These are phyloP conservation scores for Saturnispora gosingensis DNA, from an alignment of 805 yeast genomes.

Conservation along the genomic window DNA sequence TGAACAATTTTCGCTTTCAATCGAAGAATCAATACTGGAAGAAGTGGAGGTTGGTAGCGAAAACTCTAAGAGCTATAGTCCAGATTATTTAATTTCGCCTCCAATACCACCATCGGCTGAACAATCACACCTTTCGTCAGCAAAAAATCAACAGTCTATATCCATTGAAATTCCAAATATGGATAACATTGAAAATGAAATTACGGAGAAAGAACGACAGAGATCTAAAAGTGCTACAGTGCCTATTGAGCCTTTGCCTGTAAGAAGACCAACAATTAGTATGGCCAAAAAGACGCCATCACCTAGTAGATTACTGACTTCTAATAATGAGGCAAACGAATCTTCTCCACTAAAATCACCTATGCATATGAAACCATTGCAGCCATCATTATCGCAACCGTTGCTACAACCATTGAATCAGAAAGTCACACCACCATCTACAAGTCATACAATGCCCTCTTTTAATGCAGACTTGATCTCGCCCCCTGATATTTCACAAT, in stretches of 20 bases:
- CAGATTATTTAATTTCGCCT: background rate
- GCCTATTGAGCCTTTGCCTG: slow-evolving; percentile 15
- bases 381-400: slow-evolving; percentile 32
- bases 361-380: slow-evolving; percentile 43
- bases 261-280: slow-evolving; percentile 29
- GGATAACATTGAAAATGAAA: slow-evolving; percentile 25
- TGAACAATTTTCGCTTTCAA: slow-evolving; percentile 17
- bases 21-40: slow-evolving; percentile 5
- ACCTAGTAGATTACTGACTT: slow-evolving; percentile 30
- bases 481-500: slow-evolving; percentile 29
- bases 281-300: slow-evolving; percentile 37
- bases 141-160: slow-evolving; percentile 25
- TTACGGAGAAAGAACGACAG: slow-evolving; percentile 13
- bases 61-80: background rate
- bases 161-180: slow-evolving; percentile 64
- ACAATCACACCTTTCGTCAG: background rate
- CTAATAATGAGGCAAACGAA: slow-evolving; percentile 19
- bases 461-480: slow-evolving; percentile 12
- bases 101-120: background rate
- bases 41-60: background rate
- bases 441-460: slow-evolving; percentile 16
- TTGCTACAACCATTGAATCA: slow-evolving; percentile 48
- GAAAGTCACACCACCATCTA: slow-evolving; percentile 18
- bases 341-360: slow-evolving; percentile 27
- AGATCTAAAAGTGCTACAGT: slow-evolving; percentile 26